A percentile compares a stretch with the other conserved stretches of the same genome.
These are phyloP conservation scores for Chaetothyriales sp. DNA, from an alignment of 2,329 filamentous ascomycete species.

Conservation along the genomic window DNA sequence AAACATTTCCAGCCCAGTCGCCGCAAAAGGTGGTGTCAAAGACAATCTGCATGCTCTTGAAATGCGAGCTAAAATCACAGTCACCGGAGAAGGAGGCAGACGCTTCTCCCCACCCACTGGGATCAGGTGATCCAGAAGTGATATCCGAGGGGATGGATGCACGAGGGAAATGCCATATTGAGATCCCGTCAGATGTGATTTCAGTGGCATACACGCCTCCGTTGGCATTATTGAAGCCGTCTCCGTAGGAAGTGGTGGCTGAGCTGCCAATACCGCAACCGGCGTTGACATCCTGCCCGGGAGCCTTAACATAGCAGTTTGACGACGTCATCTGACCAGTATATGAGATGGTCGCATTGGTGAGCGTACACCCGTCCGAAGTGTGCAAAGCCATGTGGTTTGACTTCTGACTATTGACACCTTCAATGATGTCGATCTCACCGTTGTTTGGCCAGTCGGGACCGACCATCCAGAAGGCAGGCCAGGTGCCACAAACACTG, in stretches of 20 bases:
- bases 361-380: constrained; percentile 42
- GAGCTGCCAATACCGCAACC: constrained; percentile 46
- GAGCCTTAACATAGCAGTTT: constrained; percentile 42
- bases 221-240: constrained; percentile 52
- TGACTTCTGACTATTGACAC: constrained; percentile 47
- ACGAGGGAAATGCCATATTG: constrained; percentile 73
- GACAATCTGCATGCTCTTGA: constrained; percentile 59
- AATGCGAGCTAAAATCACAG: constrained; percentile 58
- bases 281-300: constrained; percentile 28
- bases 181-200: constrained; percentile 59
- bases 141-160: constrained; percentile 50
- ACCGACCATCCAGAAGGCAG: constrained; percentile 50
- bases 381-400: constrained; percentile 58
- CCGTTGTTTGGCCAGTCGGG: constrained; percentile 54
- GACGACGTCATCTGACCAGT: constrained; percentile 32
- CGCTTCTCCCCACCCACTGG: constrained; percentile 53
- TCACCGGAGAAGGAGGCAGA: constrained; percentile 50
- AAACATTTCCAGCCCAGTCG: constrained; percentile 65
- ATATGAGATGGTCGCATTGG: constrained; percentile 31
- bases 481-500: constrained; percentile 57
- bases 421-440: constrained; percentile 71
- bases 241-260: constrained; percentile 44
- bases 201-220: constrained; percentile 62
- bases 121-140: constrained; percentile 43
- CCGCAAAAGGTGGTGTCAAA: constrained; percentile 80